Evolutionary conservation across 192 early-diverging fungal species (phyloP), one percentile per base, ranked within the genome.

Genomic region (Entomortierella beljakovae): DNA sequence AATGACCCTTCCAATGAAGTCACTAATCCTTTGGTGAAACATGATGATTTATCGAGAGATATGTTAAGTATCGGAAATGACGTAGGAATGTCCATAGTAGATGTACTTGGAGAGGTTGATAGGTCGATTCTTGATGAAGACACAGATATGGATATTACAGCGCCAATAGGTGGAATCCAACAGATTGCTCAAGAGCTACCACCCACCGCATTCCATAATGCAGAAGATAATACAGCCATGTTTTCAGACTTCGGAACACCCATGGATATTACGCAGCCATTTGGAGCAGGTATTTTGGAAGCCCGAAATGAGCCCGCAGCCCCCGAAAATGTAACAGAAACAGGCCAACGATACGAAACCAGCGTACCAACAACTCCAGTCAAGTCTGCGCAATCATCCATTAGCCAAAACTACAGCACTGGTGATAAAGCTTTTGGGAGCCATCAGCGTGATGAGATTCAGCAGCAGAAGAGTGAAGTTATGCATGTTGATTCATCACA

Each of bases 151-250:
- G 75, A 79, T 15, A 79, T 79, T 32, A 79, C 75, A 34, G 67
- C 75, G 4, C 75, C 75, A 6, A 79, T 79, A 15, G 75, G 75
- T 1, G 75, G 75, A 25, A 79, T 79, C 16, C 75, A 69, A 20
- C 67, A 63, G 9, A 22, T 72, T 18, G 54, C 61, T 23, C 71
- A 65, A 10, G 75, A 79, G 40, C 31, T 59, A 31, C 75, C 75
- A 22, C 75, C 75, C 6, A 57, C 55, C 2, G 53, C 67, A 11
- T 79, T 79, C 35, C 58, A 59, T 22, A 7, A 57, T 15, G 57
- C 32, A 2, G 75, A 42, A 22, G 75, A 79, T 18, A 40, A 70
- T 48, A 69, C 66, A 0, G 60, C 61, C 20, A 64, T 64, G 29
- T 69, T 70, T n/a, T 70, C 75, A 0, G 67, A 79, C 23, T 26